Conservation (phyloP, 169 alveolate species). For the Amoebophrya sp. region DNA sequence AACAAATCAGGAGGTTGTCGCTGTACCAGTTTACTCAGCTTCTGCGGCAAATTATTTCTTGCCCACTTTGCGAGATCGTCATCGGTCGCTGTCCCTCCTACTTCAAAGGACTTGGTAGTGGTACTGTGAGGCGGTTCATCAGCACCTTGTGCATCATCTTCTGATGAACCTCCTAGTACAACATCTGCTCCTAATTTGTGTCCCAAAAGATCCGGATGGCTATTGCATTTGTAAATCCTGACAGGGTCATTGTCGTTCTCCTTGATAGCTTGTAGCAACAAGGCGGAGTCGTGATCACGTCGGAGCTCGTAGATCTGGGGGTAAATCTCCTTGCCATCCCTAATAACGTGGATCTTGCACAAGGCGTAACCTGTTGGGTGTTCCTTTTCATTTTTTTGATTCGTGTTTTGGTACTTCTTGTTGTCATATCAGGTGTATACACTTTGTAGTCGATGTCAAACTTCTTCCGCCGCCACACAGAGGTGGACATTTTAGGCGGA, state of each 20-base stretch:
- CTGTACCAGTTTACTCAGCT: too few relatives aligned
- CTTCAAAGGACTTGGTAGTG: too few relatives aligned
- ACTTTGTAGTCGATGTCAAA: too few relatives aligned
- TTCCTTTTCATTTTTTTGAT: background rate
- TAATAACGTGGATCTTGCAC: background rate
- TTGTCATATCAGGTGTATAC: too few relatives aligned
- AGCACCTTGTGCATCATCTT: background rate
- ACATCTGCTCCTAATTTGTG: too few relatives aligned
- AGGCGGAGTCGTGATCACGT: background rate
- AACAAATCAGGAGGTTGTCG: background rate
- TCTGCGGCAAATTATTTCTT: too few relatives aligned
- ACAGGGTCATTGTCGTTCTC: background rate
- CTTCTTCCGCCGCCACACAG: too few relatives aligned
- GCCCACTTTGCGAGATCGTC: background rate
- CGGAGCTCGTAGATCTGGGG: background rate
- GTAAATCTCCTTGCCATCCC: background rate
- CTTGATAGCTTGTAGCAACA: background rate
- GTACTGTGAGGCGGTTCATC: too few relatives aligned
- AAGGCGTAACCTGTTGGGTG: background rate
- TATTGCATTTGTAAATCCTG: background rate
- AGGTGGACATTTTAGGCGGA: too few relatives aligned
- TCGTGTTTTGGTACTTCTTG: too few relatives aligned
- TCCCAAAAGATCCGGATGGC: too few relatives aligned
- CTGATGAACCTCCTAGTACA: background rate
- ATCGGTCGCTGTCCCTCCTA: background rate